Conservation (phyloP, 2,329 filamentous ascomycete species). For the Alternaria sp. region DNA sequence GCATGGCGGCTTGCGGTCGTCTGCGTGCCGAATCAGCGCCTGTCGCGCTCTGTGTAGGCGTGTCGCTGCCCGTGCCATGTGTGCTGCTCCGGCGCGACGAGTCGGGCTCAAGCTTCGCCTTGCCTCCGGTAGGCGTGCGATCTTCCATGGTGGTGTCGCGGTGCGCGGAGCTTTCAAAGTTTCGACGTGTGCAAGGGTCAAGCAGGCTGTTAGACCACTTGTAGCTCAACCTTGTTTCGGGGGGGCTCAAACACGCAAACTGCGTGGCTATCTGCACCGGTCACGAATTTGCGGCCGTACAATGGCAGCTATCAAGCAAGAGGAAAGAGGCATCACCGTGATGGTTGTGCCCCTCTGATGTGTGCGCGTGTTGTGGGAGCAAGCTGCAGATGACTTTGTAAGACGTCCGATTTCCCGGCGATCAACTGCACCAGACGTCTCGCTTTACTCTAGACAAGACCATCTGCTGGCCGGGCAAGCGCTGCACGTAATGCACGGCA, state of each 20-base stretch:
- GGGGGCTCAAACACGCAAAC: constrained; percentile 14
- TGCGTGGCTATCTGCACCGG: constrained; percentile 27
- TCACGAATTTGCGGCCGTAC: constrained; percentile 26
- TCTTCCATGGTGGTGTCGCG: constrained; percentile 42
- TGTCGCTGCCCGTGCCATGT: constrained; percentile 33
- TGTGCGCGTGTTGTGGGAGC: constrained; percentile 24
- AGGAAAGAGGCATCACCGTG: constrained; percentile 19
- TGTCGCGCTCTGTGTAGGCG: constrained; percentile 31
- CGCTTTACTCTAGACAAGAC: constrained; percentile 16
- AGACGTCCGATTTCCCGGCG: constrained; percentile 13
- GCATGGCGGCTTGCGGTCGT: constrained; percentile 39
- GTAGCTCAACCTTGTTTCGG: constrained; percentile 18
- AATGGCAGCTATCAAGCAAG: constrained; percentile 9
- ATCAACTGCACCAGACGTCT: constrained; percentile 21
- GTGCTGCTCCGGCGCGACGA: constrained; percentile 41
- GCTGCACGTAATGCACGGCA: constrained; percentile 4
- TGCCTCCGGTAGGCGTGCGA: constrained; percentile 35
- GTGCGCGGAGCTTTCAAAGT: constrained; percentile 18
- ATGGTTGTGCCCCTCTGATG: constrained; percentile 24
- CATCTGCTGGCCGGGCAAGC: constrained; percentile 1
- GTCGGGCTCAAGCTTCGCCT: constrained; percentile 34
- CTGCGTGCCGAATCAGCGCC: constrained; percentile 43
- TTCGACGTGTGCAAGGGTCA: constrained; percentile 12
- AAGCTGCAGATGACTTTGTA: constrained; percentile 36
- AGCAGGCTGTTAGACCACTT: constrained; percentile 9